Percentiles rank a stretch among this genome's conserved stretches.
Conservation (phyloP, 2,329 filamentous ascomycete genomes). For the Fusarium continuum region DNA sequence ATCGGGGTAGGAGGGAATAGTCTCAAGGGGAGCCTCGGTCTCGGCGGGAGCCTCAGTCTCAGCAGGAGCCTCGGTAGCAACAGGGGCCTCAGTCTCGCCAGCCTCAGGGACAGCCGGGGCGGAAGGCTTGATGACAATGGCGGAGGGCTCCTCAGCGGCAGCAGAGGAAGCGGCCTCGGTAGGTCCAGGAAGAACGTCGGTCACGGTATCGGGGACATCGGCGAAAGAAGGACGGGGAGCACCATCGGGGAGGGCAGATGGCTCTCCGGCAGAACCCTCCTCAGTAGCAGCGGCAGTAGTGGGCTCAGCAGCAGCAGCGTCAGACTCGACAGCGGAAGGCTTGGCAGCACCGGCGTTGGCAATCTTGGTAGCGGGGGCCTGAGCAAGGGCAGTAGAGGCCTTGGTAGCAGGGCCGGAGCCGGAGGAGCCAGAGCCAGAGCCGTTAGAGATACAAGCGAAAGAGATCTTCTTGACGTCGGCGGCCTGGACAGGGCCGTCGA, state of each 20-base stretch:
- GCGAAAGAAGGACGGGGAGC: constrained; percentile 36
- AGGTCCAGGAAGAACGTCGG: constrained; percentile 23
- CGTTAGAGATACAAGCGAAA: constrained; percentile 58
- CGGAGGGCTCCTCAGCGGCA: constrained; percentile 8
- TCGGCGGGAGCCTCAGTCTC: background rate
- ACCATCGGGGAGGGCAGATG: constrained; percentile 8
- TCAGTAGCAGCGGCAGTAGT: constrained; percentile 15
- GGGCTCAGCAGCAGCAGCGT: constrained; percentile 9
- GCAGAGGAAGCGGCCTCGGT: background rate
- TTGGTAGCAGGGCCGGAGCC: background rate
- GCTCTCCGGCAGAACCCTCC: constrained; percentile 1
- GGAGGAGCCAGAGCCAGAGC: constrained; percentile 13
- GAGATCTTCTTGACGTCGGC: constrained; percentile 55
- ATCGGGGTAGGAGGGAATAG: background rate
- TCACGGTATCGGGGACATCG: constrained; percentile 20
- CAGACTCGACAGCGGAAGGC: constrained; percentile 8
- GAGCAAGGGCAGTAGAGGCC: constrained; percentile 10
- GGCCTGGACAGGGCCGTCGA: constrained; percentile 37
- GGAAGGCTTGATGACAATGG: constrained; percentile 14
- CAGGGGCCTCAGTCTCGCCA: background rate
- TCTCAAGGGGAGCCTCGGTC: background rate
- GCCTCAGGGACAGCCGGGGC: background rate
- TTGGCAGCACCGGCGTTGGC: constrained; percentile 7
- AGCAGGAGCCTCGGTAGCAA: background rate
- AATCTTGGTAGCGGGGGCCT: constrained; percentile 21